Percentiles rank a stretch among this genome's conserved stretches.
These are phyloP conservation scores for Haplosporangium sp. DNA, from an alignment of 371 early-diverging fungal species.

Conservation along the genomic window DNA sequence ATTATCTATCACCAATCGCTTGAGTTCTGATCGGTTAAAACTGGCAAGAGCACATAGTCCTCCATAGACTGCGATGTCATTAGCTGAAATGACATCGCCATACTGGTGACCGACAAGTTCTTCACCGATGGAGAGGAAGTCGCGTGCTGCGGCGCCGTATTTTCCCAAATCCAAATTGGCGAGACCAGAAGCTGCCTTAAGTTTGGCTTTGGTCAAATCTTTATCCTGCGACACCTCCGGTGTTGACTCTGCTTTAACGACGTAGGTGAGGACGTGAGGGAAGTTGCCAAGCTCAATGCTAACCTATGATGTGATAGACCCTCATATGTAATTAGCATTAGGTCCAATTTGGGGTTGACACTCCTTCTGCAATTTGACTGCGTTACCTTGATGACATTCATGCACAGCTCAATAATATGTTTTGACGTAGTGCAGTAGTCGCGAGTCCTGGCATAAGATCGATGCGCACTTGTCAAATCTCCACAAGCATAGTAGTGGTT, in stretches of 20 bases:
- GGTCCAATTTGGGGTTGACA: not conserved
- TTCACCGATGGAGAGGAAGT: conserved; percentile 75
- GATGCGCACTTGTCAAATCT: conserved; percentile 74
- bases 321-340: not conserved
- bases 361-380: not conserved
- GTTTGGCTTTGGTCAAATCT: conserved; percentile 66
- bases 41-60: conserved; percentile 85
- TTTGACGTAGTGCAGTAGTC: conserved; percentile 83
- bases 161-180: conserved; percentile 69
- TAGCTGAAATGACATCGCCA: conserved; percentile 73
- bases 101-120: conserved; percentile 59
- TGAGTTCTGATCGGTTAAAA: conserved; percentile 79
- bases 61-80: conserved; percentile 88
- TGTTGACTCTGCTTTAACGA: conserved; percentile 79
- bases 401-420: conserved; percentile 83
- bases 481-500: conserved; percentile 81
- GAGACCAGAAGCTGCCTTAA: conserved; percentile 77
- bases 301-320: conserved; percentile 57
- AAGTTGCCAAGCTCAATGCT: conserved; percentile 76
- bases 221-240: conserved; percentile 72
- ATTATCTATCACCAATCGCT: conserved; percentile 76
- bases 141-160: conserved; percentile 71
- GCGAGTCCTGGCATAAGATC: conserved; percentile 76
- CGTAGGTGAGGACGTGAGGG: conserved; percentile 77
- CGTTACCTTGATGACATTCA: conserved; percentile 81